Percentiles rank a stretch among this genome's conserved stretches.
Evolutionary conservation across 1,284 basidiomycete species (phyloP).

Genomic region (Coriolopsis trogii): DNA sequence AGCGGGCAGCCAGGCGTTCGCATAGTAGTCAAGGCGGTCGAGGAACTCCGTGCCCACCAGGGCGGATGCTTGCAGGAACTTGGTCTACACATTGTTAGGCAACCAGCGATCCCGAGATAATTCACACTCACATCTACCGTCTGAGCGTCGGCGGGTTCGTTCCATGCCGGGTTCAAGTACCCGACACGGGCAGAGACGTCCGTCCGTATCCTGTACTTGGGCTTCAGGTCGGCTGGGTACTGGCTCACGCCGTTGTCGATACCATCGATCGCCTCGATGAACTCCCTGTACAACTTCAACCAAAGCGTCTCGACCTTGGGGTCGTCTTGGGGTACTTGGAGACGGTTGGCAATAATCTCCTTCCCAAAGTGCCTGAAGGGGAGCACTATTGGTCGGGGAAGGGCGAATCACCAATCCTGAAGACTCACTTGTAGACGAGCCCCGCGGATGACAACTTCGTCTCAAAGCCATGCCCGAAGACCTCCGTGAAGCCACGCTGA

Average conservation of each 20-base stretch:
- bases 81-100: conserved; percentile 46
- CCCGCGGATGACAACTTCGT: conserved; percentile 96
- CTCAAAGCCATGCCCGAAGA: conserved; percentile 83
- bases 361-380: conserved; percentile 84
- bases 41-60: conserved; percentile 91
- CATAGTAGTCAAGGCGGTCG: conserved; percentile 80
- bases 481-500: conserved; percentile 90
- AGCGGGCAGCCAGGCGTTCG: conserved; percentile 92
- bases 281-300: conserved; percentile 92
- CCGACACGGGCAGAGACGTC: conserved; percentile 84
- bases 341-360: conserved; percentile 77
- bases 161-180: conserved; percentile 91
- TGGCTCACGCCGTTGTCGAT: conserved; percentile 95
- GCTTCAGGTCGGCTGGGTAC: conserved; percentile 62
- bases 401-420: not conserved
- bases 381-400: not conserved
- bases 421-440: conserved; percentile 86
- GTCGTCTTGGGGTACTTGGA: conserved; percentile 56
- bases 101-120: not conserved
- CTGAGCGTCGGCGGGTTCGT: conserved; percentile 65
- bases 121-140: conserved; percentile 68
- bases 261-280: conserved; percentile 94
- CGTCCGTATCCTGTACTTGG: conserved; percentile 76
- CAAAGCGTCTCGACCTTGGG: conserved; percentile 76
- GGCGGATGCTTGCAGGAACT: conserved; percentile 80